Evolutionary conservation across 208 protist genomes (phyloP).

Genomic region (Strigomonas oncopelti): DNA sequence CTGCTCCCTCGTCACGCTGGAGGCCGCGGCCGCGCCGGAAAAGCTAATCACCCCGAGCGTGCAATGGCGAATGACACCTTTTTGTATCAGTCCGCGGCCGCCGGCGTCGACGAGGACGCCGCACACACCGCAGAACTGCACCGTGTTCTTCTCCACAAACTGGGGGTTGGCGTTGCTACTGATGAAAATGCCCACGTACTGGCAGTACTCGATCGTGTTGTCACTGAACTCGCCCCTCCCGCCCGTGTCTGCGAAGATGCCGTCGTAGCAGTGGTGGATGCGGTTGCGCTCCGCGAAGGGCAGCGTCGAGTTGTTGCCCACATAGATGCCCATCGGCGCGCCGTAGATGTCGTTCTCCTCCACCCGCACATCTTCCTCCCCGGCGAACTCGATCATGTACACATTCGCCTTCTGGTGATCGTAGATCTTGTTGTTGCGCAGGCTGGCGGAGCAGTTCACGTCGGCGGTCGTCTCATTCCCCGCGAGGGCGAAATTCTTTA

Average conservation of each 20-base stretch:
- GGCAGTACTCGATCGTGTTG: conserved; percentile 68
- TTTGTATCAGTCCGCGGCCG: conserved; percentile 32
- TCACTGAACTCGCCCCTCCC: conserved; percentile 47
- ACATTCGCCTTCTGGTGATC: conserved; percentile 60
- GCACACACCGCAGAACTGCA: conserved; percentile 56
- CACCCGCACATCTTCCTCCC: conserved; percentile 25
- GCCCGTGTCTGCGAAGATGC: conserved; percentile 45
- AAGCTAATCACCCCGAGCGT: conserved; percentile 53
- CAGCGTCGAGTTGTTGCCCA: conserved; percentile 43
- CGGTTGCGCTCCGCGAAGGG: conserved; percentile 42
- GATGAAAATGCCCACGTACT: conserved; percentile 64
- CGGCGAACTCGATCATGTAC: conserved; percentile 35
- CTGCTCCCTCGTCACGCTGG: conserved; percentile 37
- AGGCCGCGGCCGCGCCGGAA: conserved; percentile 44
- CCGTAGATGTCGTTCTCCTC: conserved; percentile 57
- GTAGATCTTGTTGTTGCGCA: conserved; percentile 56
- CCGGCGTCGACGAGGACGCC: conserved; percentile 71
- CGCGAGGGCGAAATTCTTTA: not conserved
- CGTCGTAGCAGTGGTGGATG: conserved; percentile 72
- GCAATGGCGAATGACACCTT: conserved; percentile 45
- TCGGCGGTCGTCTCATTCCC: not conserved
- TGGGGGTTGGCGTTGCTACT: conserved; percentile 42
- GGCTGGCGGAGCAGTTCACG: conserved; percentile 9
- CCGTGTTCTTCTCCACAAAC: conserved; percentile 45
- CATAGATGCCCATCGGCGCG: conserved; percentile 62